A percentile compares a stretch with the other conserved stretches of the same genome.
These are phyloP conservation scores for Myriangium duriaei DNA, from an alignment of 2,329 filamentous ascomycete genomes.

Conservation along the genomic window DNA sequence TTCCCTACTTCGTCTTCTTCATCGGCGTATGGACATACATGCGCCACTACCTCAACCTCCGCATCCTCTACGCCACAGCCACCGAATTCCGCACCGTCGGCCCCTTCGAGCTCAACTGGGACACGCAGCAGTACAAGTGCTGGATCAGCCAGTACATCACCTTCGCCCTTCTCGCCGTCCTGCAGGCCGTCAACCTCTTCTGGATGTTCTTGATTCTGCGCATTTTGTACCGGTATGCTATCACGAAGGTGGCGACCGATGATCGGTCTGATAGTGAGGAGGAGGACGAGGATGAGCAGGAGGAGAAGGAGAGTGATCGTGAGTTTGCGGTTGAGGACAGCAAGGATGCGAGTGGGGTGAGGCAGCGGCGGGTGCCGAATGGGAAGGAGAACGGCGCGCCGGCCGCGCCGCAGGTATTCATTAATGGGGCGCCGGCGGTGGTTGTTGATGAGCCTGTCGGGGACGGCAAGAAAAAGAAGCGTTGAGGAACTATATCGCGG, in stretches of 20 bases:
- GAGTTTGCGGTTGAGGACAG: slow-evolving; percentile 20
- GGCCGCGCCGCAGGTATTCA: slow-evolving; percentile 16
- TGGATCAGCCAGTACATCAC: slow-evolving; percentile 56
- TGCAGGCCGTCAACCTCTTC: slow-evolving; percentile 68
- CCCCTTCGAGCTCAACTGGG: slow-evolving; percentile 66
- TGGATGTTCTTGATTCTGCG: slow-evolving; percentile 69
- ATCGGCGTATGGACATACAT: slow-evolving; percentile 78
- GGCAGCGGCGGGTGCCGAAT: slow-evolving; percentile 9
- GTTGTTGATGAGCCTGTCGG: background rate
- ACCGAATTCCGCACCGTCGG: slow-evolving; percentile 64
- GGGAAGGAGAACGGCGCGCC: slow-evolving; percentile 9
- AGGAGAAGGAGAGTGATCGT: slow-evolving; percentile 23
- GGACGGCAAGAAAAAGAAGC: slow-evolving; percentile 2
- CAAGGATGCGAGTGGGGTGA: slow-evolving; percentile 1
- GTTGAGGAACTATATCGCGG: no score
- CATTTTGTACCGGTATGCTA: slow-evolving; percentile 59
- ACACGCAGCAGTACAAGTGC: slow-evolving; percentile 65
- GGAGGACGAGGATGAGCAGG: slow-evolving; percentile 34
- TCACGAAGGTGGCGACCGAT: slow-evolving; percentile 50
- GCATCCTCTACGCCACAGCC: slow-evolving; percentile 62
- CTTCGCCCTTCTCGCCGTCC: slow-evolving; percentile 46
- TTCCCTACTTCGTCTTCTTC: slow-evolving; percentile 74
- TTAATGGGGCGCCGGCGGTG: slow-evolving; percentile 19
- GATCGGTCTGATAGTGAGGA: slow-evolving; percentile 63
- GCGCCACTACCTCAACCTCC: slow-evolving; percentile 72